Evolutionary conservation across 2,329 filamentous ascomycete species (phyloP).

Genomic region (Fusarium domesticum): DNA sequence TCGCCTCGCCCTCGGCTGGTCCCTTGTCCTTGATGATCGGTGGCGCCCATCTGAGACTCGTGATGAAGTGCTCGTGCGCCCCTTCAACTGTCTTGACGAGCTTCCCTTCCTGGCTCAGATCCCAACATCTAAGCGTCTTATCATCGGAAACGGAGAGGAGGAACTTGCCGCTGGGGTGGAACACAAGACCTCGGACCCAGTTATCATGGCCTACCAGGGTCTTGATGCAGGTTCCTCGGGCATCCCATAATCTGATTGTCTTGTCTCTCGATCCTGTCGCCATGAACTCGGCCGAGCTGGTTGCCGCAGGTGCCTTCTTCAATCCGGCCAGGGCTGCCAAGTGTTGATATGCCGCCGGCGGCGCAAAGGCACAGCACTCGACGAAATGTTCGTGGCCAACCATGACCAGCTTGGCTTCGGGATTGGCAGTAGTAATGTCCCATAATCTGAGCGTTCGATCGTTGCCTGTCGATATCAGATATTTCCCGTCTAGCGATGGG

Average conservation of each 20-base stretch:
- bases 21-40: slow-evolving; percentile 25
- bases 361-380: slow-evolving; percentile 84
- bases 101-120: slow-evolving; percentile 83
- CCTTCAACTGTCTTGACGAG: slow-evolving; percentile 80
- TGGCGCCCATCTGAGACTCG: slow-evolving; percentile 84
- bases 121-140: slow-evolving; percentile 92
- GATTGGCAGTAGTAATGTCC: slow-evolving; percentile 66
- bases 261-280: slow-evolving; percentile 90
- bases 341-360: slow-evolving; percentile 72
- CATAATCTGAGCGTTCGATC: slow-evolving; percentile 81
- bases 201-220: slow-evolving; percentile 88
- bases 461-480: slow-evolving; percentile 76
- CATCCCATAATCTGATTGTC: slow-evolving; percentile 85
- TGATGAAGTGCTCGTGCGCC: slow-evolving; percentile 80
- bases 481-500: slow-evolving; percentile 79
- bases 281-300: slow-evolving; percentile 79
- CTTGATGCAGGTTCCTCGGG: slow-evolving; percentile 78
- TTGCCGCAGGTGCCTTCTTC: slow-evolving; percentile 74
- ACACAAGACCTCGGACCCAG: slow-evolving; percentile 83
- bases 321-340: slow-evolving; percentile 74
- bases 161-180: slow-evolving; percentile 90
- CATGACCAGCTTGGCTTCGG: slow-evolving; percentile 75
- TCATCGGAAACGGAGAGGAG: slow-evolving; percentile 84
- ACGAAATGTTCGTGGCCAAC: slow-evolving; percentile 83
- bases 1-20: slow-evolving; percentile 9